Conservation (phyloP, 352 stramenopile genomes). For the Phytopythium delawarense region DNA sequence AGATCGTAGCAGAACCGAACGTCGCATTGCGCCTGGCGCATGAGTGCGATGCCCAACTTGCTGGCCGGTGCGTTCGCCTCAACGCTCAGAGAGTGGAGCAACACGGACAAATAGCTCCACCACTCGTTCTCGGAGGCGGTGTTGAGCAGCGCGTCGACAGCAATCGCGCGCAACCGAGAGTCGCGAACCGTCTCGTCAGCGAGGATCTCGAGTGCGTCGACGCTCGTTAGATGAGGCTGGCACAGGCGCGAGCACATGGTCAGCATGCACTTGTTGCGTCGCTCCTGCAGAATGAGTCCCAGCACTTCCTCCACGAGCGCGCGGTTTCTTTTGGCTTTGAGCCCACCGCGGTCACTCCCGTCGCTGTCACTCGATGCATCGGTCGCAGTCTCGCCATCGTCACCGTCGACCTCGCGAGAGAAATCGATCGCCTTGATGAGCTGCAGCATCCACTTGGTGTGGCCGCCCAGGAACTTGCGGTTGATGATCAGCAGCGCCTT, state of each 20-base stretch:
- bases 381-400: conserved; percentile 10
- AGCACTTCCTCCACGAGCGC: conserved; percentile 60
- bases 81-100: conserved; percentile 70
- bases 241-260: conserved; percentile 85
- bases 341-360: background rate
- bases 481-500: conserved; percentile 79
- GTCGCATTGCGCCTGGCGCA: conserved; percentile 72
- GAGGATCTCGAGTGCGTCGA: conserved; percentile 78
- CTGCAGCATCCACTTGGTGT: conserved; percentile 85
- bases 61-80: conserved; percentile 60
- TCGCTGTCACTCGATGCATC: conserved; percentile 4
- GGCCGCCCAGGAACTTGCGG: conserved; percentile 62
- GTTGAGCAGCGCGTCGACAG: conserved; percentile 57
- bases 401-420: conserved; percentile 43
- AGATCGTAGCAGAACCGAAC: conserved; percentile 84
- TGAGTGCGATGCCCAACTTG: conserved; percentile 61
- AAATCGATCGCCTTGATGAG: conserved; percentile 83
- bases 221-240: conserved; percentile 63
- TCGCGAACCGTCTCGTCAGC: conserved; percentile 68
- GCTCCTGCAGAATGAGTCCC: conserved; percentile 52
- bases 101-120: conserved; percentile 68
- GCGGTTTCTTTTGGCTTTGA: conserved; percentile 18
- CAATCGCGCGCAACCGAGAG: conserved; percentile 43
- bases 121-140: conserved; percentile 76
- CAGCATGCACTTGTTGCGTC: conserved; percentile 80